Evolutionary conservation across 495 filamentous ascomycete genomes (phyloP), one percentile per base, ranked within the genome.

Genomic region (Glonium stellatum): DNA sequence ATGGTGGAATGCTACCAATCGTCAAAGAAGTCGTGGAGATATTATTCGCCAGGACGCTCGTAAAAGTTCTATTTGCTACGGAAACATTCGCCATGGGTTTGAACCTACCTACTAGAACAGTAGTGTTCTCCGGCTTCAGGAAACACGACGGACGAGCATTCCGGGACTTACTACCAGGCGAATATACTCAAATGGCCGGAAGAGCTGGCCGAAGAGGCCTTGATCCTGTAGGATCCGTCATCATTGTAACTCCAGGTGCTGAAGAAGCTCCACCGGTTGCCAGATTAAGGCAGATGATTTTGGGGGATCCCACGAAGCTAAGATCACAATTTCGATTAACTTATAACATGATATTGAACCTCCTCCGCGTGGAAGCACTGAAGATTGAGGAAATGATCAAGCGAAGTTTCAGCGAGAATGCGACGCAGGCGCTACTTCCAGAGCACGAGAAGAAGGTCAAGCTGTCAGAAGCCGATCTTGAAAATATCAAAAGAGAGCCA

Each of bases 331-430:
- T 98, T 78, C 83, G 93, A 60, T 79, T 98, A 42, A 98, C 93
- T 0, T 98, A 98, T 77, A 97, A 96, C 72, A 98, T 98, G 93
- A 98, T 98, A 42, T 78, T 98, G 47, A 98, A 97, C 66, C 81
- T 98, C 8, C 78, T 98, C 21, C 86, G 93, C 19, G 93, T 98
- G 18, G 93, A 98, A 74, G 95, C 93, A 6, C 75, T 98, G 57
- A 97, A 96, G 75, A 97, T 98, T 64, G 93, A 98, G 72, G 93
- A 98, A 73, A 98, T 98, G 93, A 98, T 98, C 76, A 98, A 98
- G 79, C 84, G 93, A 63, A 96, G 90, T 71, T 98, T 98, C 80
- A 95, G 90, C 58, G 93, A 98, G 73, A 93, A 98, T 75, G 91
- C 91, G n/a, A 97, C 95, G 0, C 95, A 97, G 67, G 92, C 95